phyloP scores from a whole-genome alignment of 306 rosid species.

The Casuarina cunninghamiana region DNA sequence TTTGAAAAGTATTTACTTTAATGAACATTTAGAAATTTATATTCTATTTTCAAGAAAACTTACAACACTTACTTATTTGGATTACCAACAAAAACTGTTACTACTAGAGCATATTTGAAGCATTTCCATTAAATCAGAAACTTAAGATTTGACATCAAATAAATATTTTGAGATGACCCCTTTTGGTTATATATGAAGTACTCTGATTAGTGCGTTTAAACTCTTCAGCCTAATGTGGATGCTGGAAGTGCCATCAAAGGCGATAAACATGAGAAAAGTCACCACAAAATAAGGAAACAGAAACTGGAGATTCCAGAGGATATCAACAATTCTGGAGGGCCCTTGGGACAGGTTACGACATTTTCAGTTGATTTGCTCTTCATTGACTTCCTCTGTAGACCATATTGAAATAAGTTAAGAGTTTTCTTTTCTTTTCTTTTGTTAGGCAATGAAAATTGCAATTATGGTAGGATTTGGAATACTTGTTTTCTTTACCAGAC shows the following conservation, averaged over 20 bases:
- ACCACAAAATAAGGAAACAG: constrained; percentile 25
- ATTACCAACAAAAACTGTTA: no score
- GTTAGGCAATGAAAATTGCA: constrained; percentile 72
- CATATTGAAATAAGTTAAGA: constrained; percentile 17
- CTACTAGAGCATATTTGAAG: neutral
- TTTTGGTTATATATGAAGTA: neutral
- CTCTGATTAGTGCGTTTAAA: constrained; percentile 14
- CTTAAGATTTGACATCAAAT: constrained; percentile 7
- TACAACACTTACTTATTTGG: no score
- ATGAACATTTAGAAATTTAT: no score
- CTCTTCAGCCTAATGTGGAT: constrained; percentile 35
- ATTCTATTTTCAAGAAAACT: no score
- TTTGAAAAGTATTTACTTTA: no score
- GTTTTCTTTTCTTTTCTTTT: constrained; percentile 20
- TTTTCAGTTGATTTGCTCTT: constrained; percentile 13
- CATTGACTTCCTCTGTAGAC: neutral
- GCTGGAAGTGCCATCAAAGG: constrained; percentile 24
- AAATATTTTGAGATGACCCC: neutral
- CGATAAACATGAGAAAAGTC: constrained; percentile 27
- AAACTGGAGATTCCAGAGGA: constrained; percentile 39
- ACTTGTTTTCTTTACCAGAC: constrained; percentile 78
- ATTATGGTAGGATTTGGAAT: constrained; percentile 75
- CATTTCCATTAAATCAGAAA: constrained; percentile 12
- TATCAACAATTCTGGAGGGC: constrained; percentile 47
- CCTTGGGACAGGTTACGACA: constrained; percentile 59